Evolutionary conservation across 805 yeast genomes (phyloP).

Genomic region (Wickerhamiella sergipiensis): DNA sequence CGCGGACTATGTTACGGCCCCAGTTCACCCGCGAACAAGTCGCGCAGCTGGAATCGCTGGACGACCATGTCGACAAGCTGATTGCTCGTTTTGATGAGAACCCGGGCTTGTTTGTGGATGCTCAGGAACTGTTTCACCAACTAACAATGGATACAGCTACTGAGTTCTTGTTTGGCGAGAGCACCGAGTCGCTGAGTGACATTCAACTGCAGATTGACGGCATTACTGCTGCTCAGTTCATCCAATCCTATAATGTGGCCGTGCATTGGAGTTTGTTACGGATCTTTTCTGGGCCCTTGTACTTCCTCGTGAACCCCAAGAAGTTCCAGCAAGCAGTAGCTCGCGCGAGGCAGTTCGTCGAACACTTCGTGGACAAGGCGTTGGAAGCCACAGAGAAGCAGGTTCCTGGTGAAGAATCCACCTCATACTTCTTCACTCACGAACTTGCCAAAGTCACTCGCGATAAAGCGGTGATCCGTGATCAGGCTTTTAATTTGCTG

Average conservation of each 20-base stretch:
- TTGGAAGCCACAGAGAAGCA: conserved; percentile 15
- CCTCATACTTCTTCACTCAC: conserved; percentile 29
- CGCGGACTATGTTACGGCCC: conserved; percentile 26
- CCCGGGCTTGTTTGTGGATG: conserved; percentile 8
- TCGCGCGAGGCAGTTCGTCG: conserved; percentile 24
- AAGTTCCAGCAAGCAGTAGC: conserved; percentile 24
- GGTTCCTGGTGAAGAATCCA: conserved; percentile 5
- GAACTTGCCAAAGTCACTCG: conserved; percentile 33
- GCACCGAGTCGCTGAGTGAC: conserved; percentile 10
- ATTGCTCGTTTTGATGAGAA: conserved; percentile 4
- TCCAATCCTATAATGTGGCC: conserved; percentile 10
- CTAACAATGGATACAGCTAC: conserved; percentile 22
- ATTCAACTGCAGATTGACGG: conserved; percentile 9
- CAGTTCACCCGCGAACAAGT: conserved; percentile 25
- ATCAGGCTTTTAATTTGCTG: conserved; percentile 32
- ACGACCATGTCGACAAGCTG: conserved; percentile 19
- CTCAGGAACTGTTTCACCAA: conserved; percentile 13
- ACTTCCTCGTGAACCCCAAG: conserved; percentile 11
- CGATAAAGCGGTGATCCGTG: conserved; percentile 30
- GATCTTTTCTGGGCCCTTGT: conserved; percentile 5
- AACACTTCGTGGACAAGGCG: conserved; percentile 29
- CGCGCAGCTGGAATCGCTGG: conserved; percentile 17
- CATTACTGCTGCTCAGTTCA: conserved; percentile 17
- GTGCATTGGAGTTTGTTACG: not conserved
- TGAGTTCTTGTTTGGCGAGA: conserved; percentile 19